Percentiles rank a stretch among this genome's conserved stretches.
phyloP scores from a whole-genome alignment of 2,329 filamentous ascomycete genomes.

The Pseudogymnoascus sp. region DNA sequence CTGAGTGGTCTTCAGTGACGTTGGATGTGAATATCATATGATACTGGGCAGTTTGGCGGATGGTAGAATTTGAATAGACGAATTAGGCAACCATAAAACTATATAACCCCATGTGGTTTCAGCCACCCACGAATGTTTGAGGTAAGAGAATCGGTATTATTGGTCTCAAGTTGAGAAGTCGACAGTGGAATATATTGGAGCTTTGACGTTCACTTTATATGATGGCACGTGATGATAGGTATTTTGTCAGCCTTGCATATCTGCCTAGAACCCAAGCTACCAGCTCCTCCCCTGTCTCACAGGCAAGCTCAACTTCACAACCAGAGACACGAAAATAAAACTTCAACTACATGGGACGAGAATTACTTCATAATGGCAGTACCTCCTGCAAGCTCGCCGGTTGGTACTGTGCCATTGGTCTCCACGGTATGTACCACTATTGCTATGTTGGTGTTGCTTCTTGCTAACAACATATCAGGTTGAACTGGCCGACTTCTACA shows the following conservation, averaged over 20 bases:
- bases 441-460: neutral
- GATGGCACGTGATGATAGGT: neutral
- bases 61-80: neutral
- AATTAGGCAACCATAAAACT: neutral
- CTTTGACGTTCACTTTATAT: constrained; percentile 5
- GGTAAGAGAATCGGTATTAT: neutral
- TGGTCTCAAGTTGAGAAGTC: neutral
- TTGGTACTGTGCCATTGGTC: neutral
- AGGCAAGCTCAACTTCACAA: neutral
- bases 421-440: neutral
- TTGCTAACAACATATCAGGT: constrained; percentile 35
- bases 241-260: constrained; percentile 17
- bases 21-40: neutral
- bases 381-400: constrained; percentile 4
- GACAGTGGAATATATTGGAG: neutral
- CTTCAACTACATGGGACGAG: neutral
- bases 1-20: neutral
- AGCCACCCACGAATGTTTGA: neutral
- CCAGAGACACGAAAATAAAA: neutral
- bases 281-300: constrained; percentile 2
- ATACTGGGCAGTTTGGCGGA: neutral
- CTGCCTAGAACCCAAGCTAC: constrained; percentile 2
- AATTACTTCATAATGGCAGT: neutral
- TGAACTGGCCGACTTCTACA: constrained; percentile 52
- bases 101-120: neutral